phyloP scores from a whole-genome alignment of 768 basidiomycete genomes.

The Leccinum ochraceum region DNA sequence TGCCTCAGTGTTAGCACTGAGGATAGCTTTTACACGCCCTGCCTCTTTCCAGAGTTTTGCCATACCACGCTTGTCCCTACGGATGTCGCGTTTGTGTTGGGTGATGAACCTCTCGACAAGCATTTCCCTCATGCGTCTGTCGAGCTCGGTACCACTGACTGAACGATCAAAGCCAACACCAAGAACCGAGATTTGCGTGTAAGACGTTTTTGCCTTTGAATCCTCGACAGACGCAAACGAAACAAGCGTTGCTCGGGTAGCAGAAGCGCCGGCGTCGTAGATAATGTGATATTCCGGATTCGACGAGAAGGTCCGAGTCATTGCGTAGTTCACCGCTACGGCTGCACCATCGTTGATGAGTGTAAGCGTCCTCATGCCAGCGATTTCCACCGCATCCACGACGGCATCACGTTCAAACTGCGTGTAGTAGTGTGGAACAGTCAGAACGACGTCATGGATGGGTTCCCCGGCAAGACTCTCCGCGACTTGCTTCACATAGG shows the following conservation, averaged over 20 bases:
- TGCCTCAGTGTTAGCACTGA: constrained; percentile 91
- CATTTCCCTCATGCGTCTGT: constrained; percentile 78
- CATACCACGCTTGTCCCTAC: constrained; percentile 79
- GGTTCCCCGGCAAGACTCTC: constrained; percentile 73
- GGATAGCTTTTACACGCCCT: constrained; percentile 84
- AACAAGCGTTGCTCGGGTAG: constrained; percentile 76
- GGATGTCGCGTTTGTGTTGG: constrained; percentile 68
- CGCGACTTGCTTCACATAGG: constrained; percentile 87
- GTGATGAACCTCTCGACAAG: constrained; percentile 73
- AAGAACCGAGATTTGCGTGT: constrained; percentile 74
- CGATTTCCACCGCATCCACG: constrained; percentile 88
- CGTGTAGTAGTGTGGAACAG: constrained; percentile 88
- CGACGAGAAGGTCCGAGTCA: constrained; percentile 83
- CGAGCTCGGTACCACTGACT: constrained; percentile 82
- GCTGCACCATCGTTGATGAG: constrained; percentile 93
- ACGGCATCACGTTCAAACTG: constrained; percentile 92
- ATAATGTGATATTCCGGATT: constrained; percentile 83
- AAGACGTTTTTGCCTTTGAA: constrained; percentile 48
- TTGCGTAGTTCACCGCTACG: constrained; percentile 97
- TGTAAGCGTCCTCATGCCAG: constrained; percentile 80
- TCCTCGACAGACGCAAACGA: constrained; percentile 56
- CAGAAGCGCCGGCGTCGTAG: constrained; percentile 91
- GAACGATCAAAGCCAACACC: constrained; percentile 81
- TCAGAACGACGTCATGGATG: constrained; percentile 82
- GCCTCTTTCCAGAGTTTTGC: constrained; percentile 96